Evolutionary conservation across 176 grass and related monocot genomes (phyloP).

Genomic region (Ensete ventricosum): DNA sequence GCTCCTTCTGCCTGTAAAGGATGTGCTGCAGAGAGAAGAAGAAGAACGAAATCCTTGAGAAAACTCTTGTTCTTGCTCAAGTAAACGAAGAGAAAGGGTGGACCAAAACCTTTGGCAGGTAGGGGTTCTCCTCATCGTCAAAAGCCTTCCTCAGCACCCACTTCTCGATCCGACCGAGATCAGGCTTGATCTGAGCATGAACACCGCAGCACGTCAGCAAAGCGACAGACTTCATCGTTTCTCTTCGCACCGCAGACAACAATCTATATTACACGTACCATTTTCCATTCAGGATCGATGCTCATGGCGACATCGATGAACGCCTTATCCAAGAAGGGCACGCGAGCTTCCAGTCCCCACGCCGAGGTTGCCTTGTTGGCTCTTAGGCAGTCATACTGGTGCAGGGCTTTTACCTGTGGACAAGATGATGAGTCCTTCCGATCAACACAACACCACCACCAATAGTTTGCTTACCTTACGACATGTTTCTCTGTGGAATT

Average conservation of each 20-base stretch:
- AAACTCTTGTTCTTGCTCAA: not conserved
- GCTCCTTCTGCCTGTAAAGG: conserved; percentile 97
- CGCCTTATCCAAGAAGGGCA: conserved; percentile 97
- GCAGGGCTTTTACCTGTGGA: conserved; percentile 60
- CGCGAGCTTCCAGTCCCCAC: conserved; percentile 88
- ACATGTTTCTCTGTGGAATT: conserved; percentile 89
- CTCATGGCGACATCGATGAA: conserved; percentile 82
- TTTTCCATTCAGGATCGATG: conserved; percentile 89
- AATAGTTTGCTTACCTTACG: conserved; percentile 44
- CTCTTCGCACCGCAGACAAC: no score
- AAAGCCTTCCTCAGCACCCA: conserved; percentile 92
- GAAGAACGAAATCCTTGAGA: not conserved
- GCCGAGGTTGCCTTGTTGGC: conserved; percentile 91
- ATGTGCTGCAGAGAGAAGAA: conserved; percentile 50
- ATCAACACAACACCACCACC: not conserved
- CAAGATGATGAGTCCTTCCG: no score
- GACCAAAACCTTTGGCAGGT: conserved; percentile 63
- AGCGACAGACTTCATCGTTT: no score
- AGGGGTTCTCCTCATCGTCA: conserved; percentile 77
- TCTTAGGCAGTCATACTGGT: conserved; percentile 89
- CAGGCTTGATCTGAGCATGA: conserved; percentile 45
- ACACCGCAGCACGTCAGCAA: not conserved
- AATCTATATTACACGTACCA: conserved; percentile 34
- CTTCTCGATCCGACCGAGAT: conserved; percentile 74
- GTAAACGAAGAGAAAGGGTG: not conserved